Percentiles rank a stretch among this genome's conserved stretches.
Evolutionary conservation across 768 basidiomycete species (phyloP).

Genomic region (Amanita pallidorosea): DNA sequence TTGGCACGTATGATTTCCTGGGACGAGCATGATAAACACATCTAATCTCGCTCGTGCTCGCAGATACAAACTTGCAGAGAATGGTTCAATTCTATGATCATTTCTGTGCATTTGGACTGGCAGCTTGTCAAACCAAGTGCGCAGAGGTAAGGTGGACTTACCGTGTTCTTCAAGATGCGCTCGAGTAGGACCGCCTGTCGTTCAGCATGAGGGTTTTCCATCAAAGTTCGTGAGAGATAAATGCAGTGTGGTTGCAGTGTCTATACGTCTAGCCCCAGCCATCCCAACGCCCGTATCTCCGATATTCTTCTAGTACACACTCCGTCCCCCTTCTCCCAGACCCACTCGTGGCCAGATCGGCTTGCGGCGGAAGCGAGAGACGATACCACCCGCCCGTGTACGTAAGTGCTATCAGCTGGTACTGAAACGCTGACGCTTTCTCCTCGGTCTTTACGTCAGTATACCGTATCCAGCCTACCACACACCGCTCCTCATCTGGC

Average conservation of each 20-base stretch:
- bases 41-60: neutral
- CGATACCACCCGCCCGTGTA: conserved; percentile 92
- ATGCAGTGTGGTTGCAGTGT: neutral
- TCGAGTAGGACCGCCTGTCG: conserved; percentile 85
- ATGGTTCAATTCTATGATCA: conserved; percentile 79
- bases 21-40: neutral
- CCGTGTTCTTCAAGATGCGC: conserved; percentile 84
- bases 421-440: conserved; percentile 27
- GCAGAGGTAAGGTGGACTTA: conserved; percentile 23
- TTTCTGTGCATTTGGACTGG: conserved; percentile 90
- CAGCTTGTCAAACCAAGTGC: neutral
- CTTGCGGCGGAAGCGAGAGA: conserved; percentile 40
- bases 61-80: conserved; percentile 61
- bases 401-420: conserved; percentile 78
- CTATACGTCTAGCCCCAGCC: conserved; percentile 51
- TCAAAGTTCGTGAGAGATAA: conserved; percentile 17
- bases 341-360: neutral
- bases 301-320: conserved; percentile 64
- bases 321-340: conserved; percentile 16
- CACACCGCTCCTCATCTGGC: conserved; percentile 76
- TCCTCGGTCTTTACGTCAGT: conserved; percentile 25
- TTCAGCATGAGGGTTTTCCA: conserved; percentile 96
- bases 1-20: conserved; percentile 79
- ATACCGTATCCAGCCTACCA: conserved; percentile 75
- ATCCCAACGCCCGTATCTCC: conserved; percentile 83